Conservation (phyloP, 441 rosid genomes). For the Isatis lusitanica region DNA sequence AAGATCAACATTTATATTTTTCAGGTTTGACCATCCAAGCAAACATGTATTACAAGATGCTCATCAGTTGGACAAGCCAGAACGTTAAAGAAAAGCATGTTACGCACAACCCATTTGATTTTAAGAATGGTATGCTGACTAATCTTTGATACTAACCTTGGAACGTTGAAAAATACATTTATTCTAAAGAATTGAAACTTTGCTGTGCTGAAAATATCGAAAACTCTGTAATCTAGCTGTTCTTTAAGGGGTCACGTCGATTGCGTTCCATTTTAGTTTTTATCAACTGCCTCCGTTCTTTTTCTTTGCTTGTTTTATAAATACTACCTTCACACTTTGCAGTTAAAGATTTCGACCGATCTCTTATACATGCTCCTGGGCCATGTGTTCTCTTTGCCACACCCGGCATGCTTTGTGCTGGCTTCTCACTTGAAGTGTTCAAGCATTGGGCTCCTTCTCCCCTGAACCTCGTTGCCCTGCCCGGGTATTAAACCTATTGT, state of each 20-base stretch:
- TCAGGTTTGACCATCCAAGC: conserved; percentile 97
- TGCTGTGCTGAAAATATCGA: background rate
- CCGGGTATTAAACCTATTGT: conserved; percentile 57
- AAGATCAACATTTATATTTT: conserved; percentile 16
- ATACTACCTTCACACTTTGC: conserved; percentile 31
- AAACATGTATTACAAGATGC: conserved; percentile 96
- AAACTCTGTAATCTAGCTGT: background rate
- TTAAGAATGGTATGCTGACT: conserved; percentile 68
- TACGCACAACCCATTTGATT: conserved; percentile 80
- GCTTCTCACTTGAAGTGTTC: conserved; percentile 93
- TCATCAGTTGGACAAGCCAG: conserved; percentile 96
- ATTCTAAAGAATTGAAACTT: background rate
- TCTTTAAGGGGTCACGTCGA: background rate
- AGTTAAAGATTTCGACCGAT: conserved; percentile 80
- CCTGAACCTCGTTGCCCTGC: conserved; percentile 75
- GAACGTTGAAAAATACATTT: background rate
- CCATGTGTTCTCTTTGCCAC: conserved; percentile 99
- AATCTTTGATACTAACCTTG: background rate
- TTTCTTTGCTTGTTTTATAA: conserved; percentile 12
- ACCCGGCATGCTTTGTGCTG: conserved; percentile 96
- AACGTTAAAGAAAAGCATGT: conserved; percentile 75
- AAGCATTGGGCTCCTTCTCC: conserved; percentile 95
- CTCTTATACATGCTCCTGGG: conserved; percentile 78
- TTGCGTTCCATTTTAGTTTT: background rate
- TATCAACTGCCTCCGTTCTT: background rate